Evolutionary conservation across 2,329 filamentous ascomycete species (phyloP).

Genomic region (Cercospora sesami): DNA sequence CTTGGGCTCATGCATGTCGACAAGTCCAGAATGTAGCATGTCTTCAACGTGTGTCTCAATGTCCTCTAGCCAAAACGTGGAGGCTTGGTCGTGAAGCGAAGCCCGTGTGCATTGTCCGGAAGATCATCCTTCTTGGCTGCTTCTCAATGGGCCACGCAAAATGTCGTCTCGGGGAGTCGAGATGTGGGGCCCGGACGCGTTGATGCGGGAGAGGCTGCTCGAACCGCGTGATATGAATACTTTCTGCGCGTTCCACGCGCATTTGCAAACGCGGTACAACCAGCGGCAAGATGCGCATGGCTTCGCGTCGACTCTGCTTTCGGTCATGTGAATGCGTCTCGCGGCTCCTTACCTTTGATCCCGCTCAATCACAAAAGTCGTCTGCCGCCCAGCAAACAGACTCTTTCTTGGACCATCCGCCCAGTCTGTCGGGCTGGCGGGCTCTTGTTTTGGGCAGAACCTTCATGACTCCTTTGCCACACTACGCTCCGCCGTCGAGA

Average conservation of each 20-base stretch:
- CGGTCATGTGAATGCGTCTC: background rate
- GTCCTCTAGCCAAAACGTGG: background rate
- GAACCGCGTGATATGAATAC: slow-evolving; percentile 1
- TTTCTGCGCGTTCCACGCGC: background rate
- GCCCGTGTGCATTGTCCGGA: background rate
- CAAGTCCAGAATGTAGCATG: background rate
- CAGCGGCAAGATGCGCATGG: background rate
- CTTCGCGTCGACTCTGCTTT: background rate
- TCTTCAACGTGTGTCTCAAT: background rate
- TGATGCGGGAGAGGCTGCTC: background rate
- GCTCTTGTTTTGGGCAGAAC: background rate
- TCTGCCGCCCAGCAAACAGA: background rate
- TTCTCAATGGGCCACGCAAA: background rate
- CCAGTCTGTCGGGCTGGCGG: background rate
- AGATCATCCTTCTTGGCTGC: background rate
- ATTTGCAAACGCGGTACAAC: background rate
- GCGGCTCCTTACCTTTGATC: background rate
- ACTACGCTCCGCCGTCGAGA: background rate
- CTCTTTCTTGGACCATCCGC: background rate
- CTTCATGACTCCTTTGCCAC: background rate
- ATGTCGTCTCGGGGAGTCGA: background rate
- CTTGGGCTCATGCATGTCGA: background rate
- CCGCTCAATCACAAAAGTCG: background rate
- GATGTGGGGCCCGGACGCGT: background rate
- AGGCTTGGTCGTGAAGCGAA: background rate